Evolutionary conservation across 352 stramenopile species (phyloP), one percentile per base, ranked within the genome.

Genomic region (Albugo laibachii): DNA sequence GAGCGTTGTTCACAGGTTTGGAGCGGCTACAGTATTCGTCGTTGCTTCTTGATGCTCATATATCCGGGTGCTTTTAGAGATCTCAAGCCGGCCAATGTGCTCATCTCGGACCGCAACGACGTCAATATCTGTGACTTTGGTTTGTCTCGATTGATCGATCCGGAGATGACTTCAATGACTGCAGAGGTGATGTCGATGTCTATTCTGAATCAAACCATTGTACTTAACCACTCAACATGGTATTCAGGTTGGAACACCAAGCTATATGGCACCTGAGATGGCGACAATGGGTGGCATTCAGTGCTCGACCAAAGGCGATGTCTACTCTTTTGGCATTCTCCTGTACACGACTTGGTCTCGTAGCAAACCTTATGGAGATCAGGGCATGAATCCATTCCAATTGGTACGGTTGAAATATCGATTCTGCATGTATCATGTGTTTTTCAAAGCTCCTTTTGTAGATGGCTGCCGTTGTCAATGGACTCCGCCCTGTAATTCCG

Each of bases 71-170:
- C 39, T 20, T 14, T 14, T 48, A 55, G 75, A 27, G 87, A 96
- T 47, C 56, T 95, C n/a, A 94, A 97, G 50, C 91, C 91, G 13
- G 83, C 80, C 13, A 97, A 97, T 57, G 80, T 97, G 41, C 69
- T 96, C 19, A 91, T 96, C 48, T 83, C 85, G 39, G 77, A 87
- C 36, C 83, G 65, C 34, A 80, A 92, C 42, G 72, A 94, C 42
- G 63, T 96, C 20, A 96, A 96, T 53, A 84, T 97, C 44, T 96
- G 87, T 50, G 86, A 96, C 60, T 95, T 96, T 64, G 89, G 89
- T 1, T 74, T 97, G 16, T 93, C 77, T 21, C 55, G 77, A 11
- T 61, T 91, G 36, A 87, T 91, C 38, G 77, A 91, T 45, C 72
- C 75, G 1, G 77, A 91, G 36, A 80, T 74, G 40, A 91, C 73